Evolutionary conservation across 208 protist genomes (phyloP).

Genomic region (Angomonas desouzai): DNA sequence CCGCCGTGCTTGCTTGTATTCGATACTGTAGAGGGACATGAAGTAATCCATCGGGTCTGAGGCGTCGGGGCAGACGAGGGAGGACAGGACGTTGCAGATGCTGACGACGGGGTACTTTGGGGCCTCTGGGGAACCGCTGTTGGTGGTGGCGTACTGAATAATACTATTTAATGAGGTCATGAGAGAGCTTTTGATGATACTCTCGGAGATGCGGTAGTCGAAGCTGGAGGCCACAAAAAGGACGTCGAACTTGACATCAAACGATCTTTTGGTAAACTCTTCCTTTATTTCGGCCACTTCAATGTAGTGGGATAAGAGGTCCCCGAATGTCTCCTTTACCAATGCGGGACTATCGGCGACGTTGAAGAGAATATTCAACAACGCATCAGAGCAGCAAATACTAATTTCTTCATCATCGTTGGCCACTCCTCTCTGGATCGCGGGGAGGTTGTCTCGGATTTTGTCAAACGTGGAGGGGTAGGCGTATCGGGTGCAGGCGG

Average conservation of each 20-base stretch:
- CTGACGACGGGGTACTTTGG: not conserved
- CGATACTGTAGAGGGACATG: not conserved
- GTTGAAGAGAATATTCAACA: conserved; percentile 54
- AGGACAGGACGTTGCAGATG: not conserved
- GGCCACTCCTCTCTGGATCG: conserved; percentile 60
- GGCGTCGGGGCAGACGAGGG: not conserved
- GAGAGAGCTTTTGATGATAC: not conserved
- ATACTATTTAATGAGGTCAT: not conserved
- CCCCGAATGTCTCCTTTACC: conserved; percentile 56
- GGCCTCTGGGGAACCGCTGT: not conserved
- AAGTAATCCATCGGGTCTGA: not conserved
- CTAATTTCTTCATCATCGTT: conserved; percentile 70
- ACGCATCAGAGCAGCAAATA: conserved; percentile 47
- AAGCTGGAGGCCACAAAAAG: not conserved
- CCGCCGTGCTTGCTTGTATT: not conserved
- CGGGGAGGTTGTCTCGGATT: conserved; percentile 55
- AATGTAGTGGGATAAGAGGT: conserved; percentile 35
- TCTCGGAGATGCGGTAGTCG: not conserved
- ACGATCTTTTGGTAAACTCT: not conserved
- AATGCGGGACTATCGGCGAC: conserved; percentile 32
- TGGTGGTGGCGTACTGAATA: not conserved
- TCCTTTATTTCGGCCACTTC: conserved; percentile 20
- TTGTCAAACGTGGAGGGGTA: conserved; percentile 39
- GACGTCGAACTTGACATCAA: not conserved
- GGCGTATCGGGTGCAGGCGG: conserved; percentile 65